These are phyloP conservation scores for Talaromyces amestolkiae DNA, from an alignment of 2,329 filamentous ascomycete genomes.

Conservation along the genomic window DNA sequence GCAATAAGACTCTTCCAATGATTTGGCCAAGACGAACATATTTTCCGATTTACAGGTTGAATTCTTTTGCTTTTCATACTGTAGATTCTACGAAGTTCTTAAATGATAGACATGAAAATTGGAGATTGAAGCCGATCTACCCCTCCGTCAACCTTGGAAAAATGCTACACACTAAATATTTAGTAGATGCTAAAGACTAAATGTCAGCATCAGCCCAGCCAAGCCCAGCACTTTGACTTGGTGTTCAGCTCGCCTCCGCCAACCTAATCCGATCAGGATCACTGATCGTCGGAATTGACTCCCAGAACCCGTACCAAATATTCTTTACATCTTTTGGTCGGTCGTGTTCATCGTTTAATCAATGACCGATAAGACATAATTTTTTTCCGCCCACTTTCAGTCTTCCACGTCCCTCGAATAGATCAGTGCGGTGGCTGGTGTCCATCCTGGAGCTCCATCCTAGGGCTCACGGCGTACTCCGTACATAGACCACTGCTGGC, in stretches of 20 bases:
- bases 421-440: slow-evolving; percentile 9
- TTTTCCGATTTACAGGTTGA: neutral
- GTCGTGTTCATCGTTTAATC: neutral
- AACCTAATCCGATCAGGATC: neutral
- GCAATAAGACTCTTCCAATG: neutral
- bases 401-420: neutral
- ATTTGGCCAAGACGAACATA: neutral
- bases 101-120: neutral
- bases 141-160: slow-evolving; percentile 6
- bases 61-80: too few species aligned
- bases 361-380: neutral
- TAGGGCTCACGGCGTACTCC: neutral
- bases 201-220: slow-evolving; percentile 3
- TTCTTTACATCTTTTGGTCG: neutral
- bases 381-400: neutral
- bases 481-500: neutral
- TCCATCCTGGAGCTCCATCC: neutral
- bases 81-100: neutral
- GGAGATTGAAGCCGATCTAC: slow-evolving; percentile 10
- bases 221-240: neutral
- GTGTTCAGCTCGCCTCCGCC: slow-evolving; percentile 1
- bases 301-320: neutral
- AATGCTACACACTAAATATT: neutral
- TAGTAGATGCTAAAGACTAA: neutral
- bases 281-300: neutral